A percentile compares a stretch with the other conserved stretches of the same genome.
These are phyloP conservation scores for Arabidopsis lyrata DNA, from an alignment of 441 rosid genomes.

Conservation along the genomic window DNA sequence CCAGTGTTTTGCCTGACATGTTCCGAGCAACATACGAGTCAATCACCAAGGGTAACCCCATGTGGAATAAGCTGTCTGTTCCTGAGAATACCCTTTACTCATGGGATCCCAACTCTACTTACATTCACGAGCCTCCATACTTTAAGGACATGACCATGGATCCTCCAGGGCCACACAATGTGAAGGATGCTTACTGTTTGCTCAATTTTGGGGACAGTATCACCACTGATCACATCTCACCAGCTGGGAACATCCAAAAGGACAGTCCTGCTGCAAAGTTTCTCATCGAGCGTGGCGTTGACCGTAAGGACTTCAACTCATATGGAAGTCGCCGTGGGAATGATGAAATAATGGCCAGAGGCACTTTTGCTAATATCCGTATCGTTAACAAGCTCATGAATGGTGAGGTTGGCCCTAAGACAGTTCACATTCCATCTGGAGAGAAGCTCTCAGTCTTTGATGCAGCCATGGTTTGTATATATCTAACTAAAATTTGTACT, in stretches of 20 bases:
- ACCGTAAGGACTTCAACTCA: constrained; percentile 87
- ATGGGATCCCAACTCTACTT: constrained; percentile 94
- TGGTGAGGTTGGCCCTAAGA: constrained; percentile 96
- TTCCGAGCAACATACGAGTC: constrained; percentile 89
- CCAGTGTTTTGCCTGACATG: constrained; percentile 95
- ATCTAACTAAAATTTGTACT: background rate
- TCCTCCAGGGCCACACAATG: constrained; percentile 91
- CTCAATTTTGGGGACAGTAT: constrained; percentile 98
- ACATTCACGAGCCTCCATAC: constrained; percentile 99
- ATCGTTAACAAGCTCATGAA: constrained; percentile 93
- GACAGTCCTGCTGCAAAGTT: constrained; percentile 96
- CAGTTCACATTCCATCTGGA: constrained; percentile 90
- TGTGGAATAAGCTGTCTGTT: constrained; percentile 88
- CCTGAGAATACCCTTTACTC: constrained; percentile 69
- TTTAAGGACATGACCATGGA: constrained; percentile 92
- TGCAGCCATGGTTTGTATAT: constrained; percentile 65
- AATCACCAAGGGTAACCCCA: constrained; percentile 94
- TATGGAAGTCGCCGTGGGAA: constrained; percentile 99
- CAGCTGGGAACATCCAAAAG: constrained; percentile 97
- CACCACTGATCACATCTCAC: constrained; percentile 98
- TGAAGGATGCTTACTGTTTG: constrained; percentile 96
- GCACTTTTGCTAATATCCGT: constrained; percentile 97
- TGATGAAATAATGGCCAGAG: constrained; percentile 97
- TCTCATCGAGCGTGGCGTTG: constrained; percentile 89
- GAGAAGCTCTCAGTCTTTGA: constrained; percentile 94